Conservation (phyloP, 148 eudicot genomes). For the Arbutus unedo region DNA sequence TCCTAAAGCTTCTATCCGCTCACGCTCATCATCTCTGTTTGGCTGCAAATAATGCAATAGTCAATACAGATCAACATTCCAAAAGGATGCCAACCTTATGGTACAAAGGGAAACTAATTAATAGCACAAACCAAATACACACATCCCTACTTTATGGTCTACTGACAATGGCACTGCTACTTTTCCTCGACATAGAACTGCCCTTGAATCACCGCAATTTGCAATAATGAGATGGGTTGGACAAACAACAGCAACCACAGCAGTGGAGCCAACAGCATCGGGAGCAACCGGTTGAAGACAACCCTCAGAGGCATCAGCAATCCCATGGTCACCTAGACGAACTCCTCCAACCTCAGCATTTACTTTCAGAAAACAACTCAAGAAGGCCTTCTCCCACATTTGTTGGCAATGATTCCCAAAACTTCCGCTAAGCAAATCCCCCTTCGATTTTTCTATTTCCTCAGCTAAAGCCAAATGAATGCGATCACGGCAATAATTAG, state of each 20-base stretch:
- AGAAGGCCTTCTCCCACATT: slow-evolving; percentile 42
- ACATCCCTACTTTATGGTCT: slow-evolving; percentile 50
- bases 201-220: slow-evolving; percentile 65
- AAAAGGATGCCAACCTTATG: neutral
- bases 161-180: slow-evolving; percentile 47
- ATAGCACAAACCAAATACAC: neutral
- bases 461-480: slow-evolving; percentile 44
- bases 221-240: slow-evolving; percentile 47
- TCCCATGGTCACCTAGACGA: slow-evolving; percentile 17
- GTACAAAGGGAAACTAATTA: neutral
- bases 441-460: slow-evolving; percentile 42
- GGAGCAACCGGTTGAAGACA: slow-evolving; percentile 41
- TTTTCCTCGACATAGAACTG: slow-evolving; percentile 59
- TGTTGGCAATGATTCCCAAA: slow-evolving; percentile 27
- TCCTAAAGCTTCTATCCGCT: slow-evolving; percentile 54
- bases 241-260: slow-evolving; percentile 52
- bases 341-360: slow-evolving; percentile 51
- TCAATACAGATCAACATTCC: neutral
- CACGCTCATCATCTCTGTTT: slow-evolving; percentile 55
- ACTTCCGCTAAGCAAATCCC: slow-evolving; percentile 19
- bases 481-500: slow-evolving; percentile 55
- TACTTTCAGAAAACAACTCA: slow-evolving; percentile 45
- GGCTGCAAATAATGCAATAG: slow-evolving; percentile 33
- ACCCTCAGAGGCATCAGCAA: slow-evolving; percentile 19
- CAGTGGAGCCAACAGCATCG: slow-evolving; percentile 62